Percentiles rank a stretch among this genome's conserved stretches.
Conservation (phyloP, 2,329 filamentous ascomycete genomes). For the Nigrospora sphaerica region DNA sequence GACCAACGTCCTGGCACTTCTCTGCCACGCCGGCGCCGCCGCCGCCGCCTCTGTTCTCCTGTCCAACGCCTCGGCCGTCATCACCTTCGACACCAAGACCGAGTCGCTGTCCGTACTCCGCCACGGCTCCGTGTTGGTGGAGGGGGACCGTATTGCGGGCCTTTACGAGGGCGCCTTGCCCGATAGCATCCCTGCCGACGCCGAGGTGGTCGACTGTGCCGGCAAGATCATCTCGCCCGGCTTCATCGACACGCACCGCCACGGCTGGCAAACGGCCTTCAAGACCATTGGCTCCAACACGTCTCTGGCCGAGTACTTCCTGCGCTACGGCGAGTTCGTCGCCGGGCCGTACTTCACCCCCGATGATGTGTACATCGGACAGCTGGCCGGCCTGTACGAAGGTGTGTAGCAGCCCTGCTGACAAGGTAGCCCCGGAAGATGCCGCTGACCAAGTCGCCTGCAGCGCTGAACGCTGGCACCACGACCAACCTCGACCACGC, state of each 20-base stretch:
- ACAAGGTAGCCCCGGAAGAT: too few relatives aligned
- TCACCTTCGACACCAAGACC: conserved; percentile 16
- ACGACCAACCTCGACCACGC: conserved; percentile 47
- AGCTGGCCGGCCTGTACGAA: conserved; percentile 40
- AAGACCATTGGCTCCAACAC: conserved; percentile 46
- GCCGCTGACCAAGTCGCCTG: too few relatives aligned
- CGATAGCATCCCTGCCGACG: conserved; percentile 15
- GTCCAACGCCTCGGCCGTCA: conserved; percentile 18
- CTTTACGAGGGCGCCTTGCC: conserved; percentile 17
- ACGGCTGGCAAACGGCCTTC: conserved; percentile 48
- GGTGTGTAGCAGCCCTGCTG: too few relatives aligned
- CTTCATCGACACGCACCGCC: conserved; percentile 50
- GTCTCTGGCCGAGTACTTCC: conserved; percentile 39
- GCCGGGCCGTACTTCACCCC: conserved; percentile 24
- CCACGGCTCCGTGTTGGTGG: conserved; percentile 24
- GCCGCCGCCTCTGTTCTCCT: conserved; percentile 14
- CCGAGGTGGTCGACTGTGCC: conserved; percentile 37
- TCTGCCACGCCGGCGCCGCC: conserved; percentile 22
- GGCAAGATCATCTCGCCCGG: conserved; percentile 47
- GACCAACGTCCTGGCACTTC: conserved; percentile 9
- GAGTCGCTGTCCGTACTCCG: conserved; percentile 18
- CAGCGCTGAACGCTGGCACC: conserved; percentile 41
- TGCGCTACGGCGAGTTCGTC: conserved; percentile 27
- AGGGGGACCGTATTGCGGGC: conserved; percentile 23
- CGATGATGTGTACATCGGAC: conserved; percentile 38